phyloP scores from a whole-genome alignment of 345 rosid genomes.

The Gossypium stocksii region DNA sequence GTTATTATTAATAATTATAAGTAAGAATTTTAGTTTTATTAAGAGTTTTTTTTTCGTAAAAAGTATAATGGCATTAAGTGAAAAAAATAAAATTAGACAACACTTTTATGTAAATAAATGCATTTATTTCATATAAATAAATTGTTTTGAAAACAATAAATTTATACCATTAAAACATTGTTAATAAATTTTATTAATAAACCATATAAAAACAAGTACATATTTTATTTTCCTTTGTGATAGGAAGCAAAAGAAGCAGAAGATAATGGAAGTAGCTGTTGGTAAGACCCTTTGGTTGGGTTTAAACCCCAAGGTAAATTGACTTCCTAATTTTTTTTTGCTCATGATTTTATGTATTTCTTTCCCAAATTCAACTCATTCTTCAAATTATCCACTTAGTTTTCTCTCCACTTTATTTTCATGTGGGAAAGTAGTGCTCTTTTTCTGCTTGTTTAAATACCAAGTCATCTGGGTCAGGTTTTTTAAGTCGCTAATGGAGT shows the following conservation, averaged over 20 bases:
- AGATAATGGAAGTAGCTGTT: constrained; percentile 32
- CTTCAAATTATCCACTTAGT: not conserved
- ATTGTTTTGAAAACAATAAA: too few species aligned
- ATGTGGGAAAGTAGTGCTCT: not conserved
- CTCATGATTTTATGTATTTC: not conserved
- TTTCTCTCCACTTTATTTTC: not conserved
- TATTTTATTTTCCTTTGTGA: not conserved
- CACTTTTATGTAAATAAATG: too few species aligned
- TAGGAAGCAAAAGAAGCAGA: not conserved
- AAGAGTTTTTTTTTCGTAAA: too few species aligned
- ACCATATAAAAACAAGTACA: too few species aligned
- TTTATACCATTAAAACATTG: too few species aligned
- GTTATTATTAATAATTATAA: too few species aligned
- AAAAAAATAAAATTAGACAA: too few species aligned
- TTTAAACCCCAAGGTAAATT: constrained; percentile 30
- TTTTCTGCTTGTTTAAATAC: not conserved
- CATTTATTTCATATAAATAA: too few species aligned
- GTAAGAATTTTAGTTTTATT: too few species aligned
- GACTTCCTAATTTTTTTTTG: not conserved
- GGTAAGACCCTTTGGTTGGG: constrained; percentile 26
- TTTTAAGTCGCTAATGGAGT: not conserved
- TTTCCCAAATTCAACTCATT: not conserved
- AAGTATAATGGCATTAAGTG: too few species aligned
- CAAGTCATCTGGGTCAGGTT: not conserved
- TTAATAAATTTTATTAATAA: too few species aligned